Conservation (phyloP, 129 eudicot species). For the Smallanthus sonchifolius region DNA sequence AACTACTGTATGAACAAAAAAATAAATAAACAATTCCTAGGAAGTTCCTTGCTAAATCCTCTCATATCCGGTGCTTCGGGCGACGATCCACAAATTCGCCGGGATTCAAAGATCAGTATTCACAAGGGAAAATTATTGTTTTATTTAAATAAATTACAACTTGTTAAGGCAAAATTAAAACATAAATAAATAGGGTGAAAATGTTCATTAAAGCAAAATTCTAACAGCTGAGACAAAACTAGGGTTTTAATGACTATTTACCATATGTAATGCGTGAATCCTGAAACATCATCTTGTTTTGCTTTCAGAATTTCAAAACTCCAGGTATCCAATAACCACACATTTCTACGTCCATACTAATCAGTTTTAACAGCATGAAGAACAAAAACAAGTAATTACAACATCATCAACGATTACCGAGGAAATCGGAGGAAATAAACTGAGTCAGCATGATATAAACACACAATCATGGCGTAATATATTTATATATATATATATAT, state of each 20-base stretch:
- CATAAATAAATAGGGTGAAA: no score
- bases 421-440: not conserved
- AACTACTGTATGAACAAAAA: no score
- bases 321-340: not conserved
- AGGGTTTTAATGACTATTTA: not conserved
- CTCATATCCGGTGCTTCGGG: no score
- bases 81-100: no score
- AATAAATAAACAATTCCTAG: no score
- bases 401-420: no score
- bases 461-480: slow-evolving; percentile 1
- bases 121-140: no score
- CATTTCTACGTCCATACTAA: not conserved
- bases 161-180: no score
- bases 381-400: not conserved
- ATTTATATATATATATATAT: not conserved
- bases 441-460: not conserved
- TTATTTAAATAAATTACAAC: no score
- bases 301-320: not conserved
- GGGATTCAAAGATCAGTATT: no score
- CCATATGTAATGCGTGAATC: not conserved
- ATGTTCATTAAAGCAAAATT: no score
- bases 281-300: not conserved
- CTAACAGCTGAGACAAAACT: not conserved
- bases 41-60: no score
- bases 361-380: not conserved